Conservation (phyloP, 441 rosid genomes). For the Kokia cookei region DNA sequence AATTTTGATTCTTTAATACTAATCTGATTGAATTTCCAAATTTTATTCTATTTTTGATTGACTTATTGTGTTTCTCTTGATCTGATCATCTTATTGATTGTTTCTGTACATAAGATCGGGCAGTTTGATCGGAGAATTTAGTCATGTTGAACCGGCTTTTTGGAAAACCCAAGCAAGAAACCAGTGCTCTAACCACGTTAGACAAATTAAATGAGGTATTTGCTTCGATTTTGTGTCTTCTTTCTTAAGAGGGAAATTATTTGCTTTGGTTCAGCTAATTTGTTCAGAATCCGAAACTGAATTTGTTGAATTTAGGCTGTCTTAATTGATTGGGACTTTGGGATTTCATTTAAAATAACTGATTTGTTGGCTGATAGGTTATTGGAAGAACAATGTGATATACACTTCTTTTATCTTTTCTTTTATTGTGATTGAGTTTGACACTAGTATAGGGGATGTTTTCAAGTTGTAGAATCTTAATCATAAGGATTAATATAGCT, state of each 20-base stretch:
- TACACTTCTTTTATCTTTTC: too few relatives aligned
- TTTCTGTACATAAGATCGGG: constrained; percentile 29
- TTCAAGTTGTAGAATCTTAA: too few relatives aligned
- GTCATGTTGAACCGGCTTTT: constrained; percentile 81
- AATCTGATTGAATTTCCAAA: too few relatives aligned
- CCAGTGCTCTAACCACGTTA: constrained; percentile 64
- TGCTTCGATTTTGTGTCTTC: background rate
- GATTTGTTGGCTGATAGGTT: background rate
- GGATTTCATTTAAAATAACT: background rate
- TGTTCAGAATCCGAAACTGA: background rate
- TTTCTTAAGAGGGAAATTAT: background rate
- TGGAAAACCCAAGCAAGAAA: constrained; percentile 78
- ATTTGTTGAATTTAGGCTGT: background rate
- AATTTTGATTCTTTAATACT: too few relatives aligned
- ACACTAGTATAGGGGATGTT: too few relatives aligned
- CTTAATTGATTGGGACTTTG: background rate
- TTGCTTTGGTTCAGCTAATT: background rate
- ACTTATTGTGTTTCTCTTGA: too few relatives aligned
- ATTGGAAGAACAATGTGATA: background rate
- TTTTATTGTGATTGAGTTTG: too few relatives aligned
- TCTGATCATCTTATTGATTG: background rate
- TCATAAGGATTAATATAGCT: too few relatives aligned
- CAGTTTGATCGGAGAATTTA: constrained; percentile 18
- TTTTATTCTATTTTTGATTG: too few relatives aligned
- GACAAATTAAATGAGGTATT: constrained; percentile 84